These are phyloP conservation scores for Amanita subjunquillea DNA, from an alignment of 768 basidiomycete species.

Conservation along the genomic window DNA sequence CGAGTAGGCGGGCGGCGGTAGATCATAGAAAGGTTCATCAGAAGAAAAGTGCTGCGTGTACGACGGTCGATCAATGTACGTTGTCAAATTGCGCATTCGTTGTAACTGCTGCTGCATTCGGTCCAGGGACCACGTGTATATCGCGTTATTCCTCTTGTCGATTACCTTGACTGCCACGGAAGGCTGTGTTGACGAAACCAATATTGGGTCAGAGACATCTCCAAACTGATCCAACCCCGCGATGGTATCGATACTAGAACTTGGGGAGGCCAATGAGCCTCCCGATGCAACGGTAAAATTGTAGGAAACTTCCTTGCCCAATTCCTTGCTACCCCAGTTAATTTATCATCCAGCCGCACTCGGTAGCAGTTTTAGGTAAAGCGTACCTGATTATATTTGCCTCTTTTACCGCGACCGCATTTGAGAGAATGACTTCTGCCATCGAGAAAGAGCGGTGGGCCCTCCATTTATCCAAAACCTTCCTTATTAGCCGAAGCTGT, in stretches of 20 bases:
- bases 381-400: conserved; percentile 83
- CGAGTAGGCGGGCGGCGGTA: conserved; percentile 79
- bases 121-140: conserved; percentile 88
- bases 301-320: conserved; percentile 79
- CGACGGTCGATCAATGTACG: conserved; percentile 84
- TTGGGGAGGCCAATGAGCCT: conserved; percentile 65
- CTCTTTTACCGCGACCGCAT: conserved; percentile 84
- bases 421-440: conserved; percentile 81
- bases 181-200: conserved; percentile 66
- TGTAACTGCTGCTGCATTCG: conserved; percentile 82
- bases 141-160: conserved; percentile 77
- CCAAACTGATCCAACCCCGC: conserved; percentile 88
- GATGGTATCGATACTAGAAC: conserved; percentile 77
- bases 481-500: conserved; percentile 74
- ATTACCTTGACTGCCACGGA: conserved; percentile 85
- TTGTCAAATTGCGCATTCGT: conserved; percentile 88
- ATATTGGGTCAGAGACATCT: conserved; percentile 78
- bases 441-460: conserved; percentile 80
- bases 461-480: conserved; percentile 80
- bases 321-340: conserved; percentile 54
- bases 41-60: conserved; percentile 92
- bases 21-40: conserved; percentile 89
- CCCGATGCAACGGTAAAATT: conserved; percentile 90
- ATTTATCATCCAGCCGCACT: neutral
- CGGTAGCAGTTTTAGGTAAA: conserved; percentile 3